Conservation (phyloP, 2,329 filamentous ascomycete species). For the Penicillium sp. region DNA sequence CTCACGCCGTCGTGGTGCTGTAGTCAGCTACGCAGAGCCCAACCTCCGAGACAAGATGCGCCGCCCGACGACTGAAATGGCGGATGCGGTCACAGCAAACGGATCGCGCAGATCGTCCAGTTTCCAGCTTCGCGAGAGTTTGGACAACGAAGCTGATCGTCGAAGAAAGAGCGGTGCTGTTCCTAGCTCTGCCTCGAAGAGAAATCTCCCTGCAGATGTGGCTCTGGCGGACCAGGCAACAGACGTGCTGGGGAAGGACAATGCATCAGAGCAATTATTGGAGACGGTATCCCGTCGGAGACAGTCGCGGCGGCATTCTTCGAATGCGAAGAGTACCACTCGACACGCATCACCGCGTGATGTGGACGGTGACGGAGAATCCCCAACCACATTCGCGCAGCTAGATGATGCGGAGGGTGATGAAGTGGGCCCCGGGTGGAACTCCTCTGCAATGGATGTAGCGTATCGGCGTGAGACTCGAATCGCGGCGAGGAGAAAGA, state of each 20-base stretch:
- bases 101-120: conserved; percentile 44
- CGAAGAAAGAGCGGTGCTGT: conserved; percentile 1
- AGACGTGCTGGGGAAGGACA: conserved; percentile 15
- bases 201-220: conserved; percentile 10
- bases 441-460: conserved; percentile 10
- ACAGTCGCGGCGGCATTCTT: conserved; percentile 33
- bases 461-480: conserved; percentile 29
- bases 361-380: background rate
- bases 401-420: conserved; percentile 8
- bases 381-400: conserved; percentile 2
- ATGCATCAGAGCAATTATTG: conserved; percentile 16
- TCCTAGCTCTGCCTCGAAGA: background rate
- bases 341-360: conserved; percentile 4
- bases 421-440: conserved; percentile 4
- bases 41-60: conserved; percentile 80
- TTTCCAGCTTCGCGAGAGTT: conserved; percentile 42
- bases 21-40: conserved; percentile 77
- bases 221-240: conserved; percentile 16
- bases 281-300: conserved; percentile 31
- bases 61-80: conserved; percentile 68
- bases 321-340: conserved; percentile 23
- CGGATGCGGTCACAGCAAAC: conserved; percentile 66
- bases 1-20: conserved; percentile 61
- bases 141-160: conserved; percentile 25
- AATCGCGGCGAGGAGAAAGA: conserved; percentile 34